These are phyloP conservation scores for Protea cynaroides DNA, from an alignment of 164 flowering plant species.

Conservation along the genomic window DNA sequence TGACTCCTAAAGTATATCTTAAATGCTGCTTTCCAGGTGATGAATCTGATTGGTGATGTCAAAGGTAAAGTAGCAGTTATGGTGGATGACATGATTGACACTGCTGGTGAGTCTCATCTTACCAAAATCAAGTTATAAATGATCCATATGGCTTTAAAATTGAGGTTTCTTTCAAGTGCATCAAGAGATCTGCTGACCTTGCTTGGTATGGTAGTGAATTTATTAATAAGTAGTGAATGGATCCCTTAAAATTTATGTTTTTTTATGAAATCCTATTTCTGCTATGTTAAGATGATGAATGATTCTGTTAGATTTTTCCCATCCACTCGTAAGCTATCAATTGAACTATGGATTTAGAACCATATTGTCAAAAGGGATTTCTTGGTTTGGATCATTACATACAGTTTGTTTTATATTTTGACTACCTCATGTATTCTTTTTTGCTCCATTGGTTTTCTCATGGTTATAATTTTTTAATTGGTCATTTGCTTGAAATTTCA, in stretches of 20 bases:
- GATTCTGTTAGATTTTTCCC: neutral
- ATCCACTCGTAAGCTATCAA: too few relatives aligned
- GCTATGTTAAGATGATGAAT: neutral
- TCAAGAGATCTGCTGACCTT: neutral
- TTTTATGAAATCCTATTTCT: neutral
- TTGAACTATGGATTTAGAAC: too few relatives aligned
- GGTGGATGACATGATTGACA: slow-evolving; percentile 99
- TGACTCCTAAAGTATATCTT: slow-evolving; percentile 1
- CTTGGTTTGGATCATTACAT: neutral
- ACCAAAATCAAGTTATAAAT: too few relatives aligned
- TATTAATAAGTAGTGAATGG: neutral
- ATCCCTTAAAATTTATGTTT: neutral
- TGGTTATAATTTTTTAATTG: neutral
- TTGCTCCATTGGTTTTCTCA: neutral
- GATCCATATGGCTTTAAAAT: too few relatives aligned
- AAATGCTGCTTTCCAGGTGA: slow-evolving; percentile 51
- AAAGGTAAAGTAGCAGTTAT: slow-evolving; percentile 95
- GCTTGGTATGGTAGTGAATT: neutral
- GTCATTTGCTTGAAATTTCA: slow-evolving; percentile 15
- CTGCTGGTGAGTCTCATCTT: slow-evolving; percentile 66
- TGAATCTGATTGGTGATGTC: slow-evolving; percentile 98
- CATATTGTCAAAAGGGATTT: neutral
- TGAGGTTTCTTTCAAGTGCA: neutral
- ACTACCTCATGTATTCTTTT: neutral
- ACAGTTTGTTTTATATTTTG: neutral